These are phyloP conservation scores for Lipomyces spencermartinsiae DNA, from an alignment of 805 yeast genomes.

Conservation along the genomic window DNA sequence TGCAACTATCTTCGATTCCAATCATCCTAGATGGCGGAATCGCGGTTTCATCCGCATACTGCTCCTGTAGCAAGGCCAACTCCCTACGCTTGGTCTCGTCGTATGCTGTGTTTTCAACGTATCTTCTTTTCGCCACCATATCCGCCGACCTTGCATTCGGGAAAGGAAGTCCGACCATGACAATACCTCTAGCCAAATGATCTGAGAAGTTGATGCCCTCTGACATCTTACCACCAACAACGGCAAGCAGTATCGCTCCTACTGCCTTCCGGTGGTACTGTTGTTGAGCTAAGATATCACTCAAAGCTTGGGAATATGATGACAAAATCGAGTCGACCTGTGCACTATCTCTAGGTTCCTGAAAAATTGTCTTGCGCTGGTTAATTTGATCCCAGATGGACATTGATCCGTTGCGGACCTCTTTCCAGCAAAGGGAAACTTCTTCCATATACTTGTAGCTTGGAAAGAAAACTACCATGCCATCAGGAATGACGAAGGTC, in stretches of 20 bases:
- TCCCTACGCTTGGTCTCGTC: conserved; percentile 49
- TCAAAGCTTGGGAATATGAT: conserved; percentile 57
- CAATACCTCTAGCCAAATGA: conserved; percentile 82
- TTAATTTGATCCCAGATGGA: conserved; percentile 43
- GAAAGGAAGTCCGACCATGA: conserved; percentile 87
- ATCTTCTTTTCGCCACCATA: conserved; percentile 70
- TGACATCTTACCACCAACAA: conserved; percentile 90
- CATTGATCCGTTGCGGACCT: conserved; percentile 34
- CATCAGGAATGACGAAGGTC: conserved; percentile 62
- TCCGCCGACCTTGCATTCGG: conserved; percentile 88
- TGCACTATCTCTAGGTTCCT: conserved; percentile 57
- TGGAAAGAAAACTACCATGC: conserved; percentile 83
- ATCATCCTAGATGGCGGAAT: conserved; percentile 1
- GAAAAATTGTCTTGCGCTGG: conserved; percentile 51
- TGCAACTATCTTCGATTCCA: conserved; percentile 46
- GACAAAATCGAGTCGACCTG: conserved; percentile 56
- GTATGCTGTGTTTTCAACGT: conserved; percentile 60
- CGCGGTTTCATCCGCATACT: background rate
- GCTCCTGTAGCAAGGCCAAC: background rate
- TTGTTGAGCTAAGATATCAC: conserved; percentile 16
- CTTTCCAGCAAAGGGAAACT: conserved; percentile 62
- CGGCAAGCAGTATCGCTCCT: conserved; percentile 79
- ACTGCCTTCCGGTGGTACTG: conserved; percentile 19
- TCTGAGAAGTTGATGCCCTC: conserved; percentile 94
- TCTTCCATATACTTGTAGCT: conserved; percentile 74